Base-by-base conservation (phyloP, 2,329 filamentous ascomycete species). In the Aspergillus pseudoterreus region DNA sequence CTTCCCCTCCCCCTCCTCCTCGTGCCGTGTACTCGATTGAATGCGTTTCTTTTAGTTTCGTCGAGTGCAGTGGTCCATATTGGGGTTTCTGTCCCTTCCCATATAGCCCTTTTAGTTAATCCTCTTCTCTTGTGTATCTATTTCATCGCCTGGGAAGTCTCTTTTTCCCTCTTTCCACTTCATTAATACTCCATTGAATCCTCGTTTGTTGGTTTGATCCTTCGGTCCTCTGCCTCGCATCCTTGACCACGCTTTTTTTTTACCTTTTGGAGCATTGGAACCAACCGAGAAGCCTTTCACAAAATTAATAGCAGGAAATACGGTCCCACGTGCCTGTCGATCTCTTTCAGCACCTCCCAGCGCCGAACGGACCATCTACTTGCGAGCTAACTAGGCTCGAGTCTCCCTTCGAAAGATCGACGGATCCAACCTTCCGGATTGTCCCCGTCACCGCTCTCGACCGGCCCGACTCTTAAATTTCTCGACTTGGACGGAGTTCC, bases 251-350 rank as follows among this genome's bases (percentile, higher is more conserved):
- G 15, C 21, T 22, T 11, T 14, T 35, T 17, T 38, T 35, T 17
- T 38, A 12, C 19, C 17, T 42, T 17, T 17, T 17, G 39, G 39
- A 22, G 15, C 15, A 42, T 42, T 42, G 15, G 39, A 42, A 12
- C 17, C 39, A 17, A 17, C 19, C 19, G 5, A 22, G 39, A 19
- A 8, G 5, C 39, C 15, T n/a, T 19, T 42, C 15, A 21, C 22
- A 17, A 41, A 43, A 48, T 35, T 22, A 10, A 47, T 27, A 33
- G 45, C 43, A 39, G 38, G 49, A 43, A 42, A 48, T 50, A 47
- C 46, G 27, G 42, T 52, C 53, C 45, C 50, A 49, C 51, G 53
- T 58, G 52, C 54, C 49, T 53, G 54, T 49, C 56, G 56, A 57
- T 56, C 52, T 50, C 43, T 50, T 46, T 30, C 45, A 47, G 27